phyloP scores from a whole-genome alignment of 1,139 yeast species.

The Yamadazyma epiphylla region DNA sequence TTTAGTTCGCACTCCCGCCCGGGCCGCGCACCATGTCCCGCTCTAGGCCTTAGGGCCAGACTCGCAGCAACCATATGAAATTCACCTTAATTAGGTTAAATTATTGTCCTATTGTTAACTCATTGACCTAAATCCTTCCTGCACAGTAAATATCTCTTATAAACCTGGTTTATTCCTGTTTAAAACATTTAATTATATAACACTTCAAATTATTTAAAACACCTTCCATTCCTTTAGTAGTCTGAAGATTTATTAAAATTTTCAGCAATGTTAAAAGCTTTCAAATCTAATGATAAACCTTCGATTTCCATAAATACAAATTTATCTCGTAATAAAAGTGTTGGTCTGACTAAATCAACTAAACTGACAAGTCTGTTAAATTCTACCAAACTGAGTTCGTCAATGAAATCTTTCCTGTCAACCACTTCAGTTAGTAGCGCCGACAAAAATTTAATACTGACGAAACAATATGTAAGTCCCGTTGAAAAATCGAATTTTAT shows the following conservation, averaged over 20 bases:
- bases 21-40: neutral
- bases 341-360: neutral
- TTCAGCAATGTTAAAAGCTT: conserved; percentile 14
- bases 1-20: too few species aligned
- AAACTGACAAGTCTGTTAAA: conserved; percentile 1
- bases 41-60: too few species aligned
- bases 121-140: neutral
- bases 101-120: neutral
- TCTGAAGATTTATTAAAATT: neutral
- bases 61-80: neutral
- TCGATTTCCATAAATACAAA: conserved; percentile 9
- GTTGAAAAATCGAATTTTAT: conserved; percentile 12
- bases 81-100: neutral
- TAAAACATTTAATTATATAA: conserved; percentile 7
- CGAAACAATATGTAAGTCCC: conserved; percentile 12
- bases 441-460: conserved; percentile 10
- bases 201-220: conserved; percentile 3
- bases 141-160: neutral
- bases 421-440: conserved; percentile 8
- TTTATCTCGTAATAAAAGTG: conserved; percentile 8
- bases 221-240: neutral
- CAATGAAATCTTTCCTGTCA: conserved; percentile 9
- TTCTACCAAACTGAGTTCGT: conserved; percentile 5
- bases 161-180: neutral
- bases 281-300: conserved; percentile 10